A percentile compares a stretch with the other conserved stretches of the same genome.
phyloP scores from a whole-genome alignment of 371 early-diverging fungal species.

The Dichotomocladium elegans region DNA sequence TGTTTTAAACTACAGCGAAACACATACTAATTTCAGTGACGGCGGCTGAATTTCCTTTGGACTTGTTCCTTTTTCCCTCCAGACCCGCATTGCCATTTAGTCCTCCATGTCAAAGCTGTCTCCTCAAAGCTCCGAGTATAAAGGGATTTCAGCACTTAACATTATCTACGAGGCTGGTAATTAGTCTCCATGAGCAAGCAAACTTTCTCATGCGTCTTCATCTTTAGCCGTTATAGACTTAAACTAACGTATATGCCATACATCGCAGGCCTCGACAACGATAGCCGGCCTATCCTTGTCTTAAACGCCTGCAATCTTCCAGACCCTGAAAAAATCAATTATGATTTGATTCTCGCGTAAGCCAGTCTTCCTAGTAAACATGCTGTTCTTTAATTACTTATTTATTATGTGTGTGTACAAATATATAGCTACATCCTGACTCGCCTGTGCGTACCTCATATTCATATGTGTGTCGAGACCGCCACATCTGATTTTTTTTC shows the following conservation, averaged over 20 bases:
- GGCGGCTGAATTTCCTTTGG: too few species aligned
- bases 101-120: constrained; percentile 30
- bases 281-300: constrained; percentile 77
- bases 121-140: constrained; percentile 37
- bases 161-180: constrained; percentile 51
- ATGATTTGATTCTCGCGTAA: constrained; percentile 77
- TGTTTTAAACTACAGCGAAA: too few species aligned
- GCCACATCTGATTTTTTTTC: background rate
- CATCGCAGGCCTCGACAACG: constrained; percentile 84
- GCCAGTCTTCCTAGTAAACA: constrained; percentile 6
- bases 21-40: too few species aligned
- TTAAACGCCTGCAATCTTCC: constrained; percentile 82
- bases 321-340: constrained; percentile 67
- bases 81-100: too few species aligned
- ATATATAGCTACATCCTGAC: constrained; percentile 29
- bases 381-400: too few species aligned
- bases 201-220: too few species aligned
- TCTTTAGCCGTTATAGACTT: too few species aligned
- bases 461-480: background rate
- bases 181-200: too few species aligned
- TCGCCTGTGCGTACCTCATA: constrained; percentile 29
- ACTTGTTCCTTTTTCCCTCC: too few species aligned
- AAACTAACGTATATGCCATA: too few species aligned
- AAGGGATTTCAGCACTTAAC: constrained; percentile 39
- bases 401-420: background rate